phyloP scores from a whole-genome alignment of 176 grass and related monocot species.

The Echinochloa phyllopogon region DNA sequence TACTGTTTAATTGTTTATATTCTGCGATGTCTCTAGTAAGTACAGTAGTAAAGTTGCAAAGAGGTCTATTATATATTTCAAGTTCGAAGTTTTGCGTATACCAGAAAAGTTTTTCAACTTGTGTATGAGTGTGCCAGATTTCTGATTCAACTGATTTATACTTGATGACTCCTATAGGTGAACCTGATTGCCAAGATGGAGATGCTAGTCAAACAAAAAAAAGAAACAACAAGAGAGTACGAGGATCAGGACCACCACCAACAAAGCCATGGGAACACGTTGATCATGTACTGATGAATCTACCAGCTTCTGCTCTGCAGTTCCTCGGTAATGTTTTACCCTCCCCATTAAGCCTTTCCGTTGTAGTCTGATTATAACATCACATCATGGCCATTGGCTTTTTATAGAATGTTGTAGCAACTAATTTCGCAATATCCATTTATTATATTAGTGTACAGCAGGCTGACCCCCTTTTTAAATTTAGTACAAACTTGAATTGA shows the following conservation, averaged over 20 bases:
- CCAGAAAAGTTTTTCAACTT: background rate
- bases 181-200: conserved; percentile 45
- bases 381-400: background rate
- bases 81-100: conserved; percentile 10
- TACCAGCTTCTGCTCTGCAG: conserved; percentile 89
- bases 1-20: conserved; percentile 19
- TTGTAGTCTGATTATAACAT: background rate
- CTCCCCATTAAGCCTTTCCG: background rate
- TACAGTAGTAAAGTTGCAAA: conserved; percentile 19
- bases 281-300: conserved; percentile 95
- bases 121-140: conserved; percentile 26
- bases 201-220: conserved; percentile 56
- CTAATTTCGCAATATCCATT: background rate
- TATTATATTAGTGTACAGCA: conserved; percentile 11
- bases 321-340: conserved; percentile 73
- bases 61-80: conserved; percentile 22
- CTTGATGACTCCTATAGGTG: conserved; percentile 38
- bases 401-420: background rate
- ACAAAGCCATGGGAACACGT: conserved; percentile 74
- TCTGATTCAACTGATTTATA: conserved; percentile 9
- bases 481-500: background rate
- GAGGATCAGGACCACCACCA: conserved; percentile 47
- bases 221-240: conserved; percentile 77
- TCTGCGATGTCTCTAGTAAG: background rate
- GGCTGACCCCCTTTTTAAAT: background rate